These are phyloP conservation scores for Backusella westeae DNA, from an alignment of 192 early-diverging fungal genomes.

Conservation along the genomic window DNA sequence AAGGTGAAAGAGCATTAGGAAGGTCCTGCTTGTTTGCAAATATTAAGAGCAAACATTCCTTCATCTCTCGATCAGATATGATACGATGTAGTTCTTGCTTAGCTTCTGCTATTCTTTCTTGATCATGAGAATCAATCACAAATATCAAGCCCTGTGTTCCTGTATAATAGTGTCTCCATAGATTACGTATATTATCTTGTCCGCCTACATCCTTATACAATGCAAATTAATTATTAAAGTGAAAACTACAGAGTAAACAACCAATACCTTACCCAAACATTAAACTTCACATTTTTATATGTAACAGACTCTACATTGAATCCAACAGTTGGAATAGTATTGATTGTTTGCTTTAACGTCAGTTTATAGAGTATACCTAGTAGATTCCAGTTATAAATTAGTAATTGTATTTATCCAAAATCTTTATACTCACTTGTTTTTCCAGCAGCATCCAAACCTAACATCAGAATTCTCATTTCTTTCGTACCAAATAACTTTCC, in stretches of 20 bases:
- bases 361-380: slow-evolving; percentile 96
- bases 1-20: slow-evolving; percentile 70
- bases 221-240: not conserved
- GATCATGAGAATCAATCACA: slow-evolving; percentile 87
- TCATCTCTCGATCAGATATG: slow-evolving; percentile 83
- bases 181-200: slow-evolving; percentile 87
- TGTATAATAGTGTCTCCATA: slow-evolving; percentile 87
- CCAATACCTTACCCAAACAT: slow-evolving; percentile 35
- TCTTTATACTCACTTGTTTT: slow-evolving; percentile 72
- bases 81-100: slow-evolving; percentile 80
- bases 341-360: slow-evolving; percentile 97
- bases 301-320: slow-evolving; percentile 88
- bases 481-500: slow-evolving; percentile 82
- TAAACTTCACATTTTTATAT: slow-evolving; percentile 70
- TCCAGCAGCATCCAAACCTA: slow-evolving; percentile 86
- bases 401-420: no score
- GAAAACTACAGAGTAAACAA: not conserved
- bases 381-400: not conserved
- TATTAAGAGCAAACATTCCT: slow-evolving; percentile 75
- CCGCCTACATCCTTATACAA: slow-evolving; percentile 87
- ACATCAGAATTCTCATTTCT: slow-evolving; percentile 97
- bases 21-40: slow-evolving; percentile 57
- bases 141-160: slow-evolving; percentile 86
- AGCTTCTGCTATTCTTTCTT: slow-evolving; percentile 84
- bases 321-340: slow-evolving; percentile 98